Evolutionary conservation across 2,329 filamentous ascomycete species (phyloP).

Genomic region (Tetracladium maxilliforme): DNA sequence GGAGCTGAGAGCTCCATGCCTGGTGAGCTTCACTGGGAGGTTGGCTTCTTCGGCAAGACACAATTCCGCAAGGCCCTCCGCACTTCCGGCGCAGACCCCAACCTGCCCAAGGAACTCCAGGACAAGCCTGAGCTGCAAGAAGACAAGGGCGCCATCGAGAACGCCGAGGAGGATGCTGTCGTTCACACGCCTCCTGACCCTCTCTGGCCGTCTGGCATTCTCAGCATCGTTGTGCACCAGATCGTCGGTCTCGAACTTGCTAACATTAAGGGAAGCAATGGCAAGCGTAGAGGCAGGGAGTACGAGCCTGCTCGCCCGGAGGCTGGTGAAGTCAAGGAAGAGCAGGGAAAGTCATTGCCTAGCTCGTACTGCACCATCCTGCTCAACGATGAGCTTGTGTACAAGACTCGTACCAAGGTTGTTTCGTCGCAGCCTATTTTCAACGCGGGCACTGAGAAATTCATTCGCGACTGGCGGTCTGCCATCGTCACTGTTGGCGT

Average conservation of each 20-base stretch:
- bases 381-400: constrained; percentile 76
- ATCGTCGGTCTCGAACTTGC: constrained; percentile 91
- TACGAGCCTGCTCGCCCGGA: constrained; percentile 86
- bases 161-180: constrained; percentile 66
- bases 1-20: constrained; percentile 81
- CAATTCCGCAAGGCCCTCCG: constrained; percentile 72
- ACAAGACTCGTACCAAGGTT: constrained; percentile 89
- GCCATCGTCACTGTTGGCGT: constrained; percentile 77
- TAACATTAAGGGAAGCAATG: constrained; percentile 73
- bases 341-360: constrained; percentile 65
- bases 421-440: constrained; percentile 92
- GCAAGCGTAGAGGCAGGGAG: constrained; percentile 70
- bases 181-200: constrained; percentile 85
- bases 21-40: constrained; percentile 88
- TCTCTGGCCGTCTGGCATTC: constrained; percentile 85
- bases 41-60: constrained; percentile 88
- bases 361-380: constrained; percentile 91
- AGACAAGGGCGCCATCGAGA: constrained; percentile 68
- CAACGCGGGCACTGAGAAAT: constrained; percentile 88
- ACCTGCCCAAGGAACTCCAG: constrained; percentile 57
- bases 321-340: constrained; percentile 79
- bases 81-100: constrained; percentile 74
- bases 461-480: constrained; percentile 86
- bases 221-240: constrained; percentile 79
- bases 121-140: constrained; percentile 70